These are phyloP conservation scores for Middelhovenomyces tepae DNA, from an alignment of 805 yeast species.

Conservation along the genomic window DNA sequence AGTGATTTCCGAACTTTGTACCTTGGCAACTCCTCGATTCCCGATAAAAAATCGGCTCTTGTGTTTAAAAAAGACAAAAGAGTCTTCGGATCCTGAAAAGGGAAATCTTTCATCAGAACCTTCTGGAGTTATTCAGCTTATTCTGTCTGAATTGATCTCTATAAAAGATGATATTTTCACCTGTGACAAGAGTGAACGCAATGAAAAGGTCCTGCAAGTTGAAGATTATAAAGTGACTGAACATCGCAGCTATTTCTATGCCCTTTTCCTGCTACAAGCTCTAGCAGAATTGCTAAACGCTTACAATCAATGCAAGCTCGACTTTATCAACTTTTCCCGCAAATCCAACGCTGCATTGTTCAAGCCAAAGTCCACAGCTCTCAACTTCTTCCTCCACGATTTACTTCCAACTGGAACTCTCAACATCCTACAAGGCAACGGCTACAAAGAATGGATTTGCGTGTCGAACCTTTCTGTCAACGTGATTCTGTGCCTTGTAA, in stretches of 20 bases:
- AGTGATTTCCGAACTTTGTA: constrained; percentile 24
- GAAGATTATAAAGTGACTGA: constrained; percentile 17
- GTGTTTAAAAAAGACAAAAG: background rate
- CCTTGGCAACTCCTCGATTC: constrained; percentile 12
- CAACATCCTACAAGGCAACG: constrained; percentile 20
- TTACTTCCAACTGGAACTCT: constrained; percentile 46
- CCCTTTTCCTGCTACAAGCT: constrained; percentile 57
- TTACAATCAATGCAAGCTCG: constrained; percentile 72
- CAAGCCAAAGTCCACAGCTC: constrained; percentile 68
- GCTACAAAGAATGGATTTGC: constrained; percentile 34
- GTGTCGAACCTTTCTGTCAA: constrained; percentile 56
- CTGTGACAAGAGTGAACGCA: constrained; percentile 7
- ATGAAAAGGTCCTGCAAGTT: too few species aligned
- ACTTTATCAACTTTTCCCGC: constrained; percentile 70
- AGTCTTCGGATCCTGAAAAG: constrained; percentile 13
- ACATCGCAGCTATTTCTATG: constrained; percentile 55
- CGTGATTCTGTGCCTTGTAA: constrained; percentile 52
- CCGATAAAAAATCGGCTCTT: constrained; percentile 1
- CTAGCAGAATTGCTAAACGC: constrained; percentile 67
- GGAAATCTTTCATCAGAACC: constrained; percentile 13
- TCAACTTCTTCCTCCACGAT: constrained; percentile 71
- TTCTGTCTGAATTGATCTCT: constrained; percentile 59
- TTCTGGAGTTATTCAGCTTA: constrained; percentile 54
- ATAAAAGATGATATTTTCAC: constrained; percentile 32
- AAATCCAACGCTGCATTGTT: constrained; percentile 26